Evolutionary conservation across 768 basidiomycete genomes (phyloP).

Genomic region (Multifurca ochricompacta): DNA sequence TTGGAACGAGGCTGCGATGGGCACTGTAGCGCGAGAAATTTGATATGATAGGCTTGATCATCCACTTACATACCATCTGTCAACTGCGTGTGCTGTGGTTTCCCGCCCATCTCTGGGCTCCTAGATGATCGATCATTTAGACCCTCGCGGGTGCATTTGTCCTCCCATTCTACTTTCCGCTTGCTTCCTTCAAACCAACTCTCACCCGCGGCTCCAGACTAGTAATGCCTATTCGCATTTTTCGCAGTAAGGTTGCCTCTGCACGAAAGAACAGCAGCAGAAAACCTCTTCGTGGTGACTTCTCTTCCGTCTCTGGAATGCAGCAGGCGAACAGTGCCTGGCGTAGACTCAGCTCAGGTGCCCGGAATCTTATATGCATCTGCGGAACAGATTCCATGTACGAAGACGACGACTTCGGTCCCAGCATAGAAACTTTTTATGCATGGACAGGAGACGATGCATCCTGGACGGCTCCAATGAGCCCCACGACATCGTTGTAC

Average conservation of each 20-base stretch:
- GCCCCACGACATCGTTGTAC: not conserved
- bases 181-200: not conserved
- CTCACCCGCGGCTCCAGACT: not conserved
- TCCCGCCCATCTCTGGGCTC: not conserved
- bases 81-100: not conserved
- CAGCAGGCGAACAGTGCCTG: not conserved
- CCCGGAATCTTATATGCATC: slow-evolving; percentile 8
- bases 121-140: not conserved
- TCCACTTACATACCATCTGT: not conserved
- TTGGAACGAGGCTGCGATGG: not conserved
- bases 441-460: not conserved
- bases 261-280: not conserved
- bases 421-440: not conserved
- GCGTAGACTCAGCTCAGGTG: slow-evolving; percentile 3
- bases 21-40: not conserved
- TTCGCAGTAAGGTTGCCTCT: not conserved
- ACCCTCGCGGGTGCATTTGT: not conserved
- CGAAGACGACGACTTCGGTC: not conserved
- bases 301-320: not conserved
- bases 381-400: not conserved
- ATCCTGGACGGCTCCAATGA: not conserved
- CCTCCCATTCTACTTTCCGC: not conserved
- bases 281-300: not conserved
- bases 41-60: not conserved
- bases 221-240: not conserved